Evolutionary conservation across 495 filamentous ascomycete genomes (phyloP).

Genomic region (Aspergillus coremiiformis): DNA sequence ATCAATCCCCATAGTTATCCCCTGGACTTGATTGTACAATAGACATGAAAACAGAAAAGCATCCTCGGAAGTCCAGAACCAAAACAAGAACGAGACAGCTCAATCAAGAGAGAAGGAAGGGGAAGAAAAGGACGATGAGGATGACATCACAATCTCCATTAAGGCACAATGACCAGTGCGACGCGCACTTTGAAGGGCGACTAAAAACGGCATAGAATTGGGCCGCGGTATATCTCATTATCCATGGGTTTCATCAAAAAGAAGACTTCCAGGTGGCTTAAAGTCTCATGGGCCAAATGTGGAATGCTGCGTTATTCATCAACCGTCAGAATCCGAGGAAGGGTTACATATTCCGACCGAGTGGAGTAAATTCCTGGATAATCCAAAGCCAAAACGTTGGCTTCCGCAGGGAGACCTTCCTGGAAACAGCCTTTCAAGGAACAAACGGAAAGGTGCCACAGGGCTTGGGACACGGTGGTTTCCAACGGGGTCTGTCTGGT

Average conservation of each 20-base stretch:
- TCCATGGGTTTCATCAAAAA: neutral
- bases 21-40: neutral
- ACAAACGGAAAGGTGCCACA: neutral
- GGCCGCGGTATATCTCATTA: neutral
- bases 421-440: neutral
- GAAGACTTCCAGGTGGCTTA: neutral
- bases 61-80: neutral
- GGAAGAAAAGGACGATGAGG: neutral
- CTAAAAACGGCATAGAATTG: neutral
- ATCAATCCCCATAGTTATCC: too few relatives aligned
- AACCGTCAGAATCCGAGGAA: neutral
- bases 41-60: neutral
- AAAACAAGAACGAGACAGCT: neutral
- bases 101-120: neutral
- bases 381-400: constrained; percentile 1
- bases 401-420: neutral
- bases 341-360: neutral
- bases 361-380: neutral
- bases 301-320: neutral
- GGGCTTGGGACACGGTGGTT: neutral
- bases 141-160: neutral
- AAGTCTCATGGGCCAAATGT: neutral
- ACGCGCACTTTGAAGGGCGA: neutral
- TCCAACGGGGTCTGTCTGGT: neutral
- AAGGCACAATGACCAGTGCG: neutral